Evolutionary conservation across 176 grass and related monocot genomes (phyloP).

Genomic region (Aegilops longissima): DNA sequence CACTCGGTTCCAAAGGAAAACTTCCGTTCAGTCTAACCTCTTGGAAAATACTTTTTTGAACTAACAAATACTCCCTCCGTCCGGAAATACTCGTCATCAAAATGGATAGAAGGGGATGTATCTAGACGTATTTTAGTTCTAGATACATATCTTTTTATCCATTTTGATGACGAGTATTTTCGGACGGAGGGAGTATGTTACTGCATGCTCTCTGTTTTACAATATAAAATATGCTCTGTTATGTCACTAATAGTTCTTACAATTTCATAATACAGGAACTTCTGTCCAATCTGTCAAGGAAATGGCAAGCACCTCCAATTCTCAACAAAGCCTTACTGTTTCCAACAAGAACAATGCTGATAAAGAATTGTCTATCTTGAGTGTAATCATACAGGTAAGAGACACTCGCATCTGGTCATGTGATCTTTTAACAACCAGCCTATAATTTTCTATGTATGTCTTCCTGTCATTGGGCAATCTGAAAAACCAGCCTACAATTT

Average conservation of each 20-base stretch:
- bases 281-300: conserved; percentile 13
- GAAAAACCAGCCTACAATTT: background rate
- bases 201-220: background rate
- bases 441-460: conserved; percentile 3
- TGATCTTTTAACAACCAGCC: background rate
- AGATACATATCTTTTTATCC: too few species aligned
- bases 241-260: background rate
- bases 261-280: background rate
- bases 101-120: too few species aligned
- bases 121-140: too few species aligned
- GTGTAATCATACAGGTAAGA: background rate
- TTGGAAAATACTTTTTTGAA: background rate
- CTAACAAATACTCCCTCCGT: background rate
- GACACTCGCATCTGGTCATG: background rate
- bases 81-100: too few species aligned
- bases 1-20: background rate
- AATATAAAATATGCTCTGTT: background rate
- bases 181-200: background rate
- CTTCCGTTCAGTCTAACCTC: background rate
- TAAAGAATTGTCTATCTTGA: conserved; percentile 22
- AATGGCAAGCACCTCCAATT: background rate
- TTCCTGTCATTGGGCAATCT: conserved; percentile 7
- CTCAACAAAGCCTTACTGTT: background rate
- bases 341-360: background rate
- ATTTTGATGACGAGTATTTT: too few species aligned